Percentiles rank a stretch among this genome's conserved stretches.
Conservation (phyloP, 2,329 filamentous ascomycete genomes). For the Teratosphaeria gauchensis region DNA sequence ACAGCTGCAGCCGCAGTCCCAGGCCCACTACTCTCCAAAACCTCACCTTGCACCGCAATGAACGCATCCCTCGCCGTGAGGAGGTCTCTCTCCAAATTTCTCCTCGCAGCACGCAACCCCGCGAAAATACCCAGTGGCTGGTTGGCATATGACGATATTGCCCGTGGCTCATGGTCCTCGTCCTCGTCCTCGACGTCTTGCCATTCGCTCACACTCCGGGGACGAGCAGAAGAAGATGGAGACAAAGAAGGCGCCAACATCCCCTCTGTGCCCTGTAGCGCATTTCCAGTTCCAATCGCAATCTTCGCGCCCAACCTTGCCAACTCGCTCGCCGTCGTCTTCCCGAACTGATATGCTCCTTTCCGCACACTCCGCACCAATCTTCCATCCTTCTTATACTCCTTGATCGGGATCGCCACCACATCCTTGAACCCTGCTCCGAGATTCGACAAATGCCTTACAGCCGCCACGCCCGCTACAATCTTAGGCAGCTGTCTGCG, state of each 20-base stretch:
- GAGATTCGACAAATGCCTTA: conserved; percentile 86
- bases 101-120: conserved; percentile 72
- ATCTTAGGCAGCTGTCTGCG: conserved; percentile 81
- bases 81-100: conserved; percentile 77
- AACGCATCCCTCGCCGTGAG: conserved; percentile 80
- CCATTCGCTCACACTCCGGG: conserved; percentile 25
- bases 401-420: conserved; percentile 77
- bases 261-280: conserved; percentile 78
- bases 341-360: conserved; percentile 80
- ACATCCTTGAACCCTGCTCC: conserved; percentile 79
- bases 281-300: conserved; percentile 88
- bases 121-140: conserved; percentile 84
- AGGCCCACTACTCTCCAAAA: conserved; percentile 77
- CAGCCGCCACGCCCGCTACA: conserved; percentile 76
- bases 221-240: too few species aligned
- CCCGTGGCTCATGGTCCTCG: conserved; percentile 62
- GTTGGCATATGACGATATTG: conserved; percentile 85
- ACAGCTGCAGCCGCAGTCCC: conserved; percentile 72
- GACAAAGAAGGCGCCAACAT: conserved; percentile 44
- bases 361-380: conserved; percentile 87
- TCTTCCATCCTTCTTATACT: conserved; percentile 89
- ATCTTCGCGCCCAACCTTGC: conserved; percentile 89
- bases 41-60: conserved; percentile 84
- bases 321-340: conserved; percentile 88
- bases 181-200: conserved; percentile 48